These are phyloP conservation scores for Lyophyllum semitale DNA, from an alignment of 768 basidiomycete genomes.

Conservation along the genomic window DNA sequence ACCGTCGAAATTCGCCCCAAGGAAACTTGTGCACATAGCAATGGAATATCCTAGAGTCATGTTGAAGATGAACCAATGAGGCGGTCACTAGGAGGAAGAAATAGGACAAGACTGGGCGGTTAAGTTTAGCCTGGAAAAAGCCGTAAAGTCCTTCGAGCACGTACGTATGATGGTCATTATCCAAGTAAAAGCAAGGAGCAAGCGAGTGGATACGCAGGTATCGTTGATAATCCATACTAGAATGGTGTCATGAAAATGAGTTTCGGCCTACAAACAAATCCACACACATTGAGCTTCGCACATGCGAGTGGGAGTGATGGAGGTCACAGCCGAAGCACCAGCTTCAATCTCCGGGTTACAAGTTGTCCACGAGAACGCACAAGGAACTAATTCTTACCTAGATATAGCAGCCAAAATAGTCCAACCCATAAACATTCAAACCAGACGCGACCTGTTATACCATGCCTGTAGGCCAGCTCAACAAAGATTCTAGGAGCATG, in stretches of 20 bases:
- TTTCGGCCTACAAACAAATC: not conserved
- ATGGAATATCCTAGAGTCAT: conserved; percentile 54
- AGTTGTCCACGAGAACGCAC: not conserved
- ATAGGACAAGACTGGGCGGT: conserved; percentile 56
- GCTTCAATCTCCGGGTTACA: conserved; percentile 32
- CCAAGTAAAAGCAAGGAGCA: conserved; percentile 58
- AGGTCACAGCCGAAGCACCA: conserved; percentile 52
- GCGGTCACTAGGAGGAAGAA: conserved; percentile 49
- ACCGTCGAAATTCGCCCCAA: conserved; percentile 26
- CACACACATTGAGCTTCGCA: conserved; percentile 36
- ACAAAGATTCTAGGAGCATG: conserved; percentile 48
- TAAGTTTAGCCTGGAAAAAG: conserved; percentile 3
- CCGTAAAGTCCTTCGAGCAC: conserved; percentile 18
- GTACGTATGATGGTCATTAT: conserved; percentile 35
- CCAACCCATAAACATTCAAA: conserved; percentile 68
- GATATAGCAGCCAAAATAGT: conserved; percentile 56
- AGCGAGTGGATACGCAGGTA: conserved; percentile 52
- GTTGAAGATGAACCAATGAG: conserved; percentile 40
- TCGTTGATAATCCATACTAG: conserved; percentile 11
- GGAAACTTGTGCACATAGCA: conserved; percentile 49
- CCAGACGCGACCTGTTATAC: conserved; percentile 65
- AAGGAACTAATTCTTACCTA: conserved; percentile 46
- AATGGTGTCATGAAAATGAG: not conserved
- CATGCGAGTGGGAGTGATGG: conserved; percentile 31
- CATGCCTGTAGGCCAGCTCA: conserved; percentile 53